Percentiles rank a stretch among this genome's conserved stretches.
phyloP scores from a whole-genome alignment of 805 yeast species.

The Monosporozyma unispora region DNA sequence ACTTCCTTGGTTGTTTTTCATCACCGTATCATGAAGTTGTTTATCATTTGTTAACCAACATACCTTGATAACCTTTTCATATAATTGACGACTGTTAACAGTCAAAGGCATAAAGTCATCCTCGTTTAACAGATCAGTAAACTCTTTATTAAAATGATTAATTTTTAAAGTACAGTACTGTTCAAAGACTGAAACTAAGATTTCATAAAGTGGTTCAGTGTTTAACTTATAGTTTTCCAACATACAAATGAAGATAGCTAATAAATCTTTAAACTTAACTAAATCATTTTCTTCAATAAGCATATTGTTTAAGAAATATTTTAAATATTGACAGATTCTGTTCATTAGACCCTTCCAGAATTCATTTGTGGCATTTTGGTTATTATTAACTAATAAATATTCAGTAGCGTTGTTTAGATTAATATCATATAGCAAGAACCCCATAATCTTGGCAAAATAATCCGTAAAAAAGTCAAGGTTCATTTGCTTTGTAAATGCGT shows the following conservation, averaged over 20 bases:
- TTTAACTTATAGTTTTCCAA: slow-evolving; percentile 64
- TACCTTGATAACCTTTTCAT: slow-evolving; percentile 51
- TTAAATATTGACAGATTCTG: slow-evolving; percentile 51
- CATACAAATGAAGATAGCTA: slow-evolving; percentile 67
- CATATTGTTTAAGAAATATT: slow-evolving; percentile 37
- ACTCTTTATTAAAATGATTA: slow-evolving; percentile 49
- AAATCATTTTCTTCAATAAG: slow-evolving; percentile 38
- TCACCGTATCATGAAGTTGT: slow-evolving; percentile 6
- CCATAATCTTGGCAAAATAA: slow-evolving; percentile 55
- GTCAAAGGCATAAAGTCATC: slow-evolving; percentile 88
- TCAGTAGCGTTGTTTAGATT: slow-evolving; percentile 55
- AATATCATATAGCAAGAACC: slow-evolving; percentile 71
- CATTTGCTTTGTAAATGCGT: slow-evolving; percentile 20
- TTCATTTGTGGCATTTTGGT: slow-evolving; percentile 47
- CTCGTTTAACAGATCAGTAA: slow-evolving; percentile 51
- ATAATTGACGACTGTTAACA: slow-evolving; percentile 49
- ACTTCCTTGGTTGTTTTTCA: slow-evolving; percentile 3
- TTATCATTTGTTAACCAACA: slow-evolving; percentile 62
- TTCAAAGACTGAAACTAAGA: slow-evolving; percentile 50
- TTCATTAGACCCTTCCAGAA: slow-evolving; percentile 65
- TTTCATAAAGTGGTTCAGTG: slow-evolving; percentile 49
- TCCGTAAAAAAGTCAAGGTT: slow-evolving; percentile 33
- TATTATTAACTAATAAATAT: slow-evolving; percentile 51
- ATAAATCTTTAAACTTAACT: slow-evolving; percentile 45
- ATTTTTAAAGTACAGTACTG: slow-evolving; percentile 51